Conservation (phyloP, 2,329 filamentous ascomycete species). For the Zasmidium angulare region DNA sequence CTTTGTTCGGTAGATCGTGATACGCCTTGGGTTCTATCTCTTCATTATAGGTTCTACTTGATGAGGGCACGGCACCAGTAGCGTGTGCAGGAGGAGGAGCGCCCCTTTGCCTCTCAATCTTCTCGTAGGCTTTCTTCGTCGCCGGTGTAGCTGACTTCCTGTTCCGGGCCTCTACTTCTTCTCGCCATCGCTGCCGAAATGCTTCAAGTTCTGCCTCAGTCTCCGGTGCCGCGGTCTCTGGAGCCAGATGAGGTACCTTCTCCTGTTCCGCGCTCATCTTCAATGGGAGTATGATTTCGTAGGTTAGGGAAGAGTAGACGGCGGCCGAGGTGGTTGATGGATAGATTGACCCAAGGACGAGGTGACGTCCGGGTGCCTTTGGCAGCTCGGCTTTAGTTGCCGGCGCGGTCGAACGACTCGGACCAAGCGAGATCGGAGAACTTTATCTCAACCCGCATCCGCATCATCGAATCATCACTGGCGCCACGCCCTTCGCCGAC, state of each 20-base stretch:
- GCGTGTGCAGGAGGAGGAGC: conserved; percentile 7
- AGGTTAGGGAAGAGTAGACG: background rate
- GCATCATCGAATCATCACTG: conserved; percentile 9
- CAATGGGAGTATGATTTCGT: background rate
- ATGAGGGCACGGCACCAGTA: conserved; percentile 19
- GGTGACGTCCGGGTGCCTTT: background rate
- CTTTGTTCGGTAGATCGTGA: conserved; percentile 48
- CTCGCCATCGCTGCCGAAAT: conserved; percentile 82
- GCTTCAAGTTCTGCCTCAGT: conserved; percentile 71
- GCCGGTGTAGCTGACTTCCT: conserved; percentile 27
- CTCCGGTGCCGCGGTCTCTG: conserved; percentile 31
- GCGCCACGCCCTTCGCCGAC: background rate
- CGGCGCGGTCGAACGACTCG: no score
- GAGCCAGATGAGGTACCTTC: conserved; percentile 8
- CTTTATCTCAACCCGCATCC: background rate
- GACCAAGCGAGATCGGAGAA: no score
- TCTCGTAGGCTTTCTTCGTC: conserved; percentile 6
- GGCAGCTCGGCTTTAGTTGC: no score
- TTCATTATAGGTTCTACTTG: conserved; percentile 37
- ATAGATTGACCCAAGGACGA: background rate
- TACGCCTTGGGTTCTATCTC: conserved; percentile 43
- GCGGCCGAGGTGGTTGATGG: background rate
- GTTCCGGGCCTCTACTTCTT: conserved; percentile 66
- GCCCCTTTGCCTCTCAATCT: conserved; percentile 10
- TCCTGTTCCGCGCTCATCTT: conserved; percentile 13